Evolutionary conservation across 164 flowering plant species (phyloP).

Genomic region (Vitis rupestris): DNA sequence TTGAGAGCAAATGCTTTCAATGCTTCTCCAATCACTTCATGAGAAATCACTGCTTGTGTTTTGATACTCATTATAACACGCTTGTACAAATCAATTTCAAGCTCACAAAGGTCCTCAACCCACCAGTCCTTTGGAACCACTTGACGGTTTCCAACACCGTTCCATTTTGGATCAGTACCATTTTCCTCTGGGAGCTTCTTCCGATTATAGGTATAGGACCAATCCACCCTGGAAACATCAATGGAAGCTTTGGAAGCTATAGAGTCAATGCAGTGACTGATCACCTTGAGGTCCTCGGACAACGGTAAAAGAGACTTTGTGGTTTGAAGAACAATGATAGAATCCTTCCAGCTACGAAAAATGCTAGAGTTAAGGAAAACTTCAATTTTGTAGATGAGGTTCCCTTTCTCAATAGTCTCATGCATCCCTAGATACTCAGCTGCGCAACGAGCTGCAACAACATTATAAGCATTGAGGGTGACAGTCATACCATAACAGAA

Average conservation of each 20-base stretch:
- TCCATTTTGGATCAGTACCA: constrained; percentile 50
- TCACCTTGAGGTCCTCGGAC: constrained; percentile 72
- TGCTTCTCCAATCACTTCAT: constrained; percentile 78
- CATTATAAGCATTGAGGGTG: constrained; percentile 86
- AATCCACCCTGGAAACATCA: constrained; percentile 74
- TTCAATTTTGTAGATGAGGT: constrained; percentile 80
- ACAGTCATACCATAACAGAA: constrained; percentile 96
- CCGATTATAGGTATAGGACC: constrained; percentile 86
- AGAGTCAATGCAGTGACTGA: constrained; percentile 64
- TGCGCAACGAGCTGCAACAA: constrained; percentile 76
- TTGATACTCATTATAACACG: constrained; percentile 55
- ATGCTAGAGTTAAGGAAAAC: constrained; percentile 85
- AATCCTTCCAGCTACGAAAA: constrained; percentile 91
- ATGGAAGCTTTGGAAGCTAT: constrained; percentile 74
- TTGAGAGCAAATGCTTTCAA: constrained; percentile 72
- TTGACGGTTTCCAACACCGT: constrained; percentile 48
- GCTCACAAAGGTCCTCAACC: constrained; percentile 92
- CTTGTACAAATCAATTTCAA: constrained; percentile 72
- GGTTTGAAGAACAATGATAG: constrained; percentile 85
- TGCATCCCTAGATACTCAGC: constrained; percentile 95
- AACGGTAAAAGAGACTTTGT: constrained; percentile 56
- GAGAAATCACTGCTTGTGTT: constrained; percentile 41
- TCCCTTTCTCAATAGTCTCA: constrained; percentile 82
- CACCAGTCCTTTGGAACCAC: constrained; percentile 91
- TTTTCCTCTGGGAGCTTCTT: constrained; percentile 73